Conservation (phyloP, 2,329 filamentous ascomycete species). For the Biscogniauxia mediterranea region DNA sequence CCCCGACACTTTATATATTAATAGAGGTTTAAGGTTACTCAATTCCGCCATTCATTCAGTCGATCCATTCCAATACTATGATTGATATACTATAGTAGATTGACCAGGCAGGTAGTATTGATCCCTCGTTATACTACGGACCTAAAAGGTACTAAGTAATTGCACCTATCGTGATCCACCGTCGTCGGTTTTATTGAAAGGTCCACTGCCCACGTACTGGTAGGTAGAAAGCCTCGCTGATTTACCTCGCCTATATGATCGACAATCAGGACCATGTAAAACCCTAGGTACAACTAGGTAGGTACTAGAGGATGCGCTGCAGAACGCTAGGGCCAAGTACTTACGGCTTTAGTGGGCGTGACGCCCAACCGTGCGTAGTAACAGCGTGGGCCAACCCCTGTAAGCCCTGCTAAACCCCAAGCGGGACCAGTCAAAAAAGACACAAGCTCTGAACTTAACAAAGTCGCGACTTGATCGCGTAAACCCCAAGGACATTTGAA, state of each 20-base stretch:
- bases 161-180: neutral
- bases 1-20: too few relatives aligned
- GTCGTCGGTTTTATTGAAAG: neutral
- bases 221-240: neutral
- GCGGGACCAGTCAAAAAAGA: neutral
- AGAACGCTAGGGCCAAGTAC: neutral
- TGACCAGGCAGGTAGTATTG: too few relatives aligned
- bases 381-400: neutral
- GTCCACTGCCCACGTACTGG: too few relatives aligned
- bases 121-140: too few relatives aligned
- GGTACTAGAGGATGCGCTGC: neutral
- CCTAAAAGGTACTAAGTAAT: too few relatives aligned
- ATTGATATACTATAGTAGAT: too few relatives aligned
- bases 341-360: neutral
- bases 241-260: neutral
- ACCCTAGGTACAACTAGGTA: neutral
- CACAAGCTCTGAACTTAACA: neutral
- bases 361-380: neutral
- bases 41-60: too few relatives aligned
- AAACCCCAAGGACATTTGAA: neutral
- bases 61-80: too few relatives aligned
- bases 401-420: neutral
- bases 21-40: too few relatives aligned
- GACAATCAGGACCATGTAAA: neutral
- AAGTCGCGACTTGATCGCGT: slow-evolving; percentile 6